These are phyloP conservation scores for Colletotrichum filicis DNA, from an alignment of 2,329 filamentous ascomycete species.

Conservation along the genomic window DNA sequence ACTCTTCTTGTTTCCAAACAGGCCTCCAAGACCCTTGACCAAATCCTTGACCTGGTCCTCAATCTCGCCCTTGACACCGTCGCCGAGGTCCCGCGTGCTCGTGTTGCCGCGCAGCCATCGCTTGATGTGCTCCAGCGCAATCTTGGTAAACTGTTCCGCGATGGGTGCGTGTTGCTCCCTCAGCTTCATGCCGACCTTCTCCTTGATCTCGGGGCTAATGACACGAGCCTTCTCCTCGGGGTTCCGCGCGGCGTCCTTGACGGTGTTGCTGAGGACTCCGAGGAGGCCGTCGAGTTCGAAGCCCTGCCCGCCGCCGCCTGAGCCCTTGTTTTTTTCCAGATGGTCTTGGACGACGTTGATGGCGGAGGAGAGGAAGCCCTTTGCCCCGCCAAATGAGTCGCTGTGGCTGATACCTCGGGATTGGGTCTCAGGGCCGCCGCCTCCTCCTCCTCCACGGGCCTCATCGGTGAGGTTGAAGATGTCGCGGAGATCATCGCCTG, in stretches of 20 bases:
- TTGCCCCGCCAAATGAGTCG: slow-evolving; percentile 43
- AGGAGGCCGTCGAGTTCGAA: slow-evolving; percentile 56
- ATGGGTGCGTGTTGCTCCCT: slow-evolving; percentile 54
- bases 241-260: slow-evolving; percentile 56
- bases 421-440: slow-evolving; percentile 37
- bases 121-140: slow-evolving; percentile 59
- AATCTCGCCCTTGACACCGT: slow-evolving; percentile 56
- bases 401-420: slow-evolving; percentile 39
- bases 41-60: slow-evolving; percentile 56
- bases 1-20: slow-evolving; percentile 50
- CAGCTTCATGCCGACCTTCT: slow-evolving; percentile 52
- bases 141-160: slow-evolving; percentile 57
- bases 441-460: slow-evolving; percentile 17
- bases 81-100: slow-evolving; percentile 52
- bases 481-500: slow-evolving; percentile 53
- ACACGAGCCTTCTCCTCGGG: slow-evolving; percentile 57
- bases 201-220: slow-evolving; percentile 59
- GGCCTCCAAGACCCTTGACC: slow-evolving; percentile 54
- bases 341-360: slow-evolving; percentile 54
- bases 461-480: slow-evolving; percentile 55
- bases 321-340: slow-evolving; percentile 43
- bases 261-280: slow-evolving; percentile 53
- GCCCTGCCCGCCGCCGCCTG: slow-evolving; percentile 44
- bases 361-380: slow-evolving; percentile 53
- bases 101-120: slow-evolving; percentile 56